Evolutionary conservation across 2,329 filamentous ascomycete species (phyloP), one percentile per base, ranked within the genome.

Genomic region (Trichoderma pleuroti): DNA sequence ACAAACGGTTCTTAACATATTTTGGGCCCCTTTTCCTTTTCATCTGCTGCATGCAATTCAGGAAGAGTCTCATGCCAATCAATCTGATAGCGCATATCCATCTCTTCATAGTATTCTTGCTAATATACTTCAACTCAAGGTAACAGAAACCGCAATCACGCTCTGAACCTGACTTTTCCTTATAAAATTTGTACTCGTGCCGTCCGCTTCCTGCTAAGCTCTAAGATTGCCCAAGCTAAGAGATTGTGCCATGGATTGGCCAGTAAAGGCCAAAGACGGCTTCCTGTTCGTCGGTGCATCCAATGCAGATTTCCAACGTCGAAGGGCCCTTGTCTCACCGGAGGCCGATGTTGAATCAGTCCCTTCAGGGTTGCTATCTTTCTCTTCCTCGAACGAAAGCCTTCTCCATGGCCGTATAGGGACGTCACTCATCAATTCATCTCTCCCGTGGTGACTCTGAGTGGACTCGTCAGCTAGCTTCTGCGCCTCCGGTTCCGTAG

Each of bases 371-470:
- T 11, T 39, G 6, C 16, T 18, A 10, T 69, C 42, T 18, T 18
- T 24, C 5, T 12, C 56, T 10, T 52, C 26, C 24, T 67, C 59
- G 16, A 64, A 56, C 6, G 73, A 72, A 10, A 78, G 54, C 16
- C 68, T 73, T 49, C 74, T 76, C 32, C 73, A 61, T 3, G 77
- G 74, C 2, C 74, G 76, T 24, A 74, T 65, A 46, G 76, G 76
- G 10, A 72, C 39, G 11, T 76, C 75, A 16, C 72, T 73, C 28
- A 73, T 64, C 6, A 64, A 56, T n/a, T 70, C 61, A 16, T 76
- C 76, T 26, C 72, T 73, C 54, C 67, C 60, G 9, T 42, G 14
- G 12, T 71, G 16, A 21, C 71, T 75, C 9, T 34, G 32, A 4
- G 32, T 14, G 4, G 42, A 6, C 21, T 26, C 30, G 12, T 52